phyloP scores from a whole-genome alignment of 164 flowering plant genomes.

The Stephania yunnanensis region DNA sequence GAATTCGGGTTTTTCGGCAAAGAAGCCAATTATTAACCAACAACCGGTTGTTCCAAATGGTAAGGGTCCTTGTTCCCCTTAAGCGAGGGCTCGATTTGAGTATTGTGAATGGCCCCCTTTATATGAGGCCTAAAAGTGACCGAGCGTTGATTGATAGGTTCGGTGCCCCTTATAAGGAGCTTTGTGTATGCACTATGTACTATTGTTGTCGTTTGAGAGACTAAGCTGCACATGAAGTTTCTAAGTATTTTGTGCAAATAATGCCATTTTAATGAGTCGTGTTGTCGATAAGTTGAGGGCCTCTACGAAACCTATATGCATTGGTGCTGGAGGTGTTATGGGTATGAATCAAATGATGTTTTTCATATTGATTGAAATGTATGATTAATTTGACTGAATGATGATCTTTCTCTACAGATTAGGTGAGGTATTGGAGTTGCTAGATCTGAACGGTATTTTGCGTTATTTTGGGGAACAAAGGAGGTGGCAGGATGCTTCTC shows the following conservation, averaged over 20 bases:
- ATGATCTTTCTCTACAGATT: slow-evolving; percentile 30
- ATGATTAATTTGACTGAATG: not conserved
- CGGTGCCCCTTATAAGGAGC: too few species aligned
- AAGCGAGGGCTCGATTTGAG: too few species aligned
- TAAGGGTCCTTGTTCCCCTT: too few species aligned
- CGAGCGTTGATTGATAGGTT: too few species aligned
- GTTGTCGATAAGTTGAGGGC: not conserved
- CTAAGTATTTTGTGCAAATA: not conserved
- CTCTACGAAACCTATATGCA: not conserved
- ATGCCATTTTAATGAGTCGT: not conserved
- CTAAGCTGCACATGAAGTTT: not conserved
- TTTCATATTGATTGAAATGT: not conserved
- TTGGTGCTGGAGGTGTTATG: not conserved
- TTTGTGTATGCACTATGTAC: too few species aligned
- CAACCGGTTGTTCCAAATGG: too few species aligned
- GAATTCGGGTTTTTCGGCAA: too few species aligned
- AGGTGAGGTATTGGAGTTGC: slow-evolving; percentile 45
- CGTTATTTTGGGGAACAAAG: slow-evolving; percentile 47
- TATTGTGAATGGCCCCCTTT: too few species aligned
- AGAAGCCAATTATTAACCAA: too few species aligned
- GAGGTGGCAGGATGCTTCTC: slow-evolving; percentile 51
- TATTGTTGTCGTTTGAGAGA: too few species aligned
- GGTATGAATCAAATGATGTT: not conserved
- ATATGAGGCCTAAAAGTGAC: too few species aligned
- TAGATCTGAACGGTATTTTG: slow-evolving; percentile 59